These are phyloP conservation scores for Tylopilus orsonianus DNA, from an alignment of 1,284 basidiomycete species.

Conservation along the genomic window DNA sequence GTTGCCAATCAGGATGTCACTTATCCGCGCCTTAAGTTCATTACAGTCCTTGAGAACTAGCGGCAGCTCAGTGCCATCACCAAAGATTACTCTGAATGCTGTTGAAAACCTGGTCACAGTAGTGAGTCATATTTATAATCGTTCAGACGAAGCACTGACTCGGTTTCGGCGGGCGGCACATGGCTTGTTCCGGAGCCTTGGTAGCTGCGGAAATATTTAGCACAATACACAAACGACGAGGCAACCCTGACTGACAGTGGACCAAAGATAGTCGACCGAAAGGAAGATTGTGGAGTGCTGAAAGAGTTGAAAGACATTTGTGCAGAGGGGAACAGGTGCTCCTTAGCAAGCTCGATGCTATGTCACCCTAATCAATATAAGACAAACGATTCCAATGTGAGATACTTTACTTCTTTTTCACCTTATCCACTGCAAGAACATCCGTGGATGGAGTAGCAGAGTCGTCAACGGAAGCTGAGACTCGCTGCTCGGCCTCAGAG, in stretches of 20 bases:
- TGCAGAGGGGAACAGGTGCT: conserved; percentile 45
- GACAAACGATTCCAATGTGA: neutral
- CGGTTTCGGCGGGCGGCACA: conserved; percentile 9
- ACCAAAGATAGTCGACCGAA: conserved; percentile 53
- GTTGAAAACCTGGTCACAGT: conserved; percentile 19
- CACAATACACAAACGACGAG: neutral
- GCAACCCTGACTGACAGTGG: conserved; percentile 44
- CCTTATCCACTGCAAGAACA: conserved; percentile 13
- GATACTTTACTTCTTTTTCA: conserved; percentile 29
- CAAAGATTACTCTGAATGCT: conserved; percentile 33
- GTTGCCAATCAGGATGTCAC: conserved; percentile 38
- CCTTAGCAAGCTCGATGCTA: conserved; percentile 43
- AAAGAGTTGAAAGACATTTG: conserved; percentile 23
- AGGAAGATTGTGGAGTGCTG: conserved; percentile 21
- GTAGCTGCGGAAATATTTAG: conserved; percentile 27
- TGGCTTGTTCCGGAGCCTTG: conserved; percentile 20
- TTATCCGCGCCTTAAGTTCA: conserved; percentile 30
- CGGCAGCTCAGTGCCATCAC: conserved; percentile 33
- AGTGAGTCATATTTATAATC: conserved; percentile 6
- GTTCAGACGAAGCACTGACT: conserved; percentile 19
- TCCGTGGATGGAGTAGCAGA: neutral
- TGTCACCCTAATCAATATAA: conserved; percentile 7
- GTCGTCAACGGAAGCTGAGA: neutral
- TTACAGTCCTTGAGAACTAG: conserved; percentile 41
- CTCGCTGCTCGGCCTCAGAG: conserved; percentile 4